Base-by-base conservation (phyloP, 768 basidiomycete species). In the Boletus coccyginus region DNA sequence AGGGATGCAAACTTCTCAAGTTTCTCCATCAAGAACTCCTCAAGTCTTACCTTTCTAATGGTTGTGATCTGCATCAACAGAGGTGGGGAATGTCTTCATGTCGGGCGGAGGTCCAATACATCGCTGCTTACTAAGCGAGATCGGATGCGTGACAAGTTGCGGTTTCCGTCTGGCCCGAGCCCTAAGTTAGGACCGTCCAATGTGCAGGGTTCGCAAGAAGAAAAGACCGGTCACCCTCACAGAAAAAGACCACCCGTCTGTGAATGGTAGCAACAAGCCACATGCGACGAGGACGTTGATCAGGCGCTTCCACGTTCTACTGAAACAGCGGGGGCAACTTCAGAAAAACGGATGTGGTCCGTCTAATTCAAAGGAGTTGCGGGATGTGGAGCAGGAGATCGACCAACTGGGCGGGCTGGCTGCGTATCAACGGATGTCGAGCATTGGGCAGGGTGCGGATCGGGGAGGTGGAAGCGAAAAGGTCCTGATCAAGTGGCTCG, bases 401-500 rank as follows among this genome's bases (percentile, higher is more conserved):
- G 78, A 79, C 3, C 72, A 73, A 13, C 73, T 92, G n/a, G 94
- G 94, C 5, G 94, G 92, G 2, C 66, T 97, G 38, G 83, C 85
- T 52, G 76, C 75, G 27, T 97, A 97, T 69, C 94, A 97, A 68
- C 79, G 75, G 39, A 91, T 94, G 81, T 94, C 92, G 33, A 80
- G 74, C 52, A 77, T 89, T 16, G 94, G 94, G 2, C 94, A 97
- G 66, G 81, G 84, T 3, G 77, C 73, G 9, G 89, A 93, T 56
- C 77, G 94, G 50, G 94, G 94, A 10, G 94, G 94, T 5, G 94
- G 94, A 7, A 92, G 88, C 64, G 90, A 95, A 65, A 90, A 84
- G 65, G 75, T 94, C 3, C 72, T 94, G 24, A 80, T 96, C 42
- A 65, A 63, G 39, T 97, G 92, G 92, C 70, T 97, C 58, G 81